Conservation (phyloP, 352 stramenopile species). For the Phytopythium chamaehyphon region DNA sequence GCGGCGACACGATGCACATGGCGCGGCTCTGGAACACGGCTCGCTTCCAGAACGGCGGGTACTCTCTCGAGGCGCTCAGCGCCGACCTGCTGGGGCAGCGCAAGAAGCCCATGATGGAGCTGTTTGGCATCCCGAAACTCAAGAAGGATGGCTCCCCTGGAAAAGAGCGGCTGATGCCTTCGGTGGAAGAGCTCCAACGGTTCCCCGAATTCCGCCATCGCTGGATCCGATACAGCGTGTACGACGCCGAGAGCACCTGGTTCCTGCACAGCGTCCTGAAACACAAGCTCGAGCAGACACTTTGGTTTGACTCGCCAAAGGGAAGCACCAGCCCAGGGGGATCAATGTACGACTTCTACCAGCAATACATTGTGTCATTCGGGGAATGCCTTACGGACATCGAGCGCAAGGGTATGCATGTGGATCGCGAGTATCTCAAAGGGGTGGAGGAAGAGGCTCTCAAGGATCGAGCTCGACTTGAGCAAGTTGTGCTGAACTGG, state of each 20-base stretch:
- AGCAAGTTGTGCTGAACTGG: conserved; percentile 91
- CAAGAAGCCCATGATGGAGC: conserved; percentile 98
- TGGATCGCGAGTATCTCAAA: conserved; percentile 89
- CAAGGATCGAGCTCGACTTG: conserved; percentile 79
- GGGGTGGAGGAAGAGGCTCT: conserved; percentile 89
- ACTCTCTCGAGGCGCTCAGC: conserved; percentile 95
- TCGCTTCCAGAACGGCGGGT: conserved; percentile 85
- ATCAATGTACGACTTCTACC: conserved; percentile 97
- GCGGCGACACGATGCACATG: conserved; percentile 99
- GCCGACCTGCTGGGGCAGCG: conserved; percentile 73
- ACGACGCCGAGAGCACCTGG: conserved; percentile 97
- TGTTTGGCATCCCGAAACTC: conserved; percentile 94
- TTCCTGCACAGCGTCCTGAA: conserved; percentile 89
- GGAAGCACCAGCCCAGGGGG: conserved; percentile 12
- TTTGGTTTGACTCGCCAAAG: conserved; percentile 73
- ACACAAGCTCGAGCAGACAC: conserved; percentile 86
- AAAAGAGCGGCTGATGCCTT: conserved; percentile 77
- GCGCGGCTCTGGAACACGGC: conserved; percentile 89
- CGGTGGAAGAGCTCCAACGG: conserved; percentile 78
- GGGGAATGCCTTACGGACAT: conserved; percentile 98
- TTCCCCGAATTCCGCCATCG: conserved; percentile 83
- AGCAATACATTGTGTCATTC: conserved; percentile 96
- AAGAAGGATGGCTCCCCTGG: conserved; percentile 94
- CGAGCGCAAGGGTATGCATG: conserved; percentile 92
- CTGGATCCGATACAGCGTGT: conserved; percentile 97